Evolutionary conservation across 225 moss, liverwort and hornwort genomes (phyloP).

Genomic region (Sphagnum contortum): DNA sequence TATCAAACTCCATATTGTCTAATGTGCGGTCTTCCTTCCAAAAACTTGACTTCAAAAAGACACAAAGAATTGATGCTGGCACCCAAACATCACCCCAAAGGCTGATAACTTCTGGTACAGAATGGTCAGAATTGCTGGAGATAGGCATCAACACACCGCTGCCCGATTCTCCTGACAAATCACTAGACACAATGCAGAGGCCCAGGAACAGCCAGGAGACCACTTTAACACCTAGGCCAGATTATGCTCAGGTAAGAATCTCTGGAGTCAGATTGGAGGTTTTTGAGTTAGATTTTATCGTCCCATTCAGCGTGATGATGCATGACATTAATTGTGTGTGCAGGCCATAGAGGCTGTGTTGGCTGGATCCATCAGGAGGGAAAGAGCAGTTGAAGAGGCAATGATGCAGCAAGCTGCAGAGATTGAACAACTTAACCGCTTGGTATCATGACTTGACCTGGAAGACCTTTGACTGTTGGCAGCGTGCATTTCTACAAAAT

Average conservation of each 20-base stretch:
- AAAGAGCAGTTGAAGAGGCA: conserved; percentile 74
- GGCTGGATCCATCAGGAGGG: conserved; percentile 86
- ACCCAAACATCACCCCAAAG: conserved; percentile 31
- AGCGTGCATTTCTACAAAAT: too few relatives aligned
- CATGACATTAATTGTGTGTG: background rate
- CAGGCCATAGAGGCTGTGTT: conserved; percentile 82
- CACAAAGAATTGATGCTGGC: conserved; percentile 27
- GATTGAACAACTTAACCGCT: conserved; percentile 93
- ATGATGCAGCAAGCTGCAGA: conserved; percentile 88
- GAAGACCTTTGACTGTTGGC: too few relatives aligned
- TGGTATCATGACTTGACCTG: conserved; percentile 42
- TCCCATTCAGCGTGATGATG: too few relatives aligned
- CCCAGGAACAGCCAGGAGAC: conserved; percentile 8
- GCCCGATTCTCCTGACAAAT: conserved; percentile 24
- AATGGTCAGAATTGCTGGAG: conserved; percentile 22
- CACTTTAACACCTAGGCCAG: conserved; percentile 25
- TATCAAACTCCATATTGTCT: conserved; percentile 17
- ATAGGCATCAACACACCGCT: conserved; percentile 29
- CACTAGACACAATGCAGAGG: background rate
- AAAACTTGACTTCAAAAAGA: conserved; percentile 29
- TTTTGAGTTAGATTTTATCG: too few relatives aligned
- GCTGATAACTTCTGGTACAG: conserved; percentile 14
- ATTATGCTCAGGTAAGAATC: conserved; percentile 30
- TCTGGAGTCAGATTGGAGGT: too few relatives aligned
- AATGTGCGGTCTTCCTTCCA: conserved; percentile 31